Base-by-base conservation (phyloP, 257 asterid genomes). In the Paraleonurus japonicus region DNA sequence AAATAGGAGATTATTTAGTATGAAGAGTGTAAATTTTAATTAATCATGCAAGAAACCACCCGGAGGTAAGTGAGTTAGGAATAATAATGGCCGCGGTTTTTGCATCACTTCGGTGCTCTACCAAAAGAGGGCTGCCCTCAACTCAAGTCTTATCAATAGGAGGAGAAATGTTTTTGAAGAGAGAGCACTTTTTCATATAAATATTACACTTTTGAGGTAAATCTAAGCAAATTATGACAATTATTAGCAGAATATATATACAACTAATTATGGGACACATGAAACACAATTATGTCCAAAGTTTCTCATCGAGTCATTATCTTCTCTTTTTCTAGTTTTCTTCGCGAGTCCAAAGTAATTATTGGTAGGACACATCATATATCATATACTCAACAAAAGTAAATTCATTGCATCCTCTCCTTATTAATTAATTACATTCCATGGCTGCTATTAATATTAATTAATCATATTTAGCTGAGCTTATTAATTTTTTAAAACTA, bases 231-330 rank as follows among this genome's bases (percentile, higher is more conserved):
- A 63, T 47, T 9, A 67, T 47, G 69, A 48, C 69, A 66, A 67
- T 69, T 69, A 76, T 76, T 69, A 63, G 66, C 27, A n/a, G 58
- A 54, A 63, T 54, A 60, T 19, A 41, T 59, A 7, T 3, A 5
- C 0, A 10, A 51, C 0, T 20, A 22, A 28, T 20, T 23, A 51
- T 24, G 1, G 33, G 54, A 64, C 9, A 73, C 53, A 24, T 75
- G 27, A 27, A 70, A 65, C 81, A 64, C 39, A 71, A 77, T 71
- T 64, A 76, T 77, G 47, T 48, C n/a, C 8, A 24, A 11, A 76
- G 76, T 39, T 65, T 45, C 73, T 71, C 53, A 71, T 71, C 75
- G 43, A 73, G 75, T 77, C 81, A 37, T 66, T 60, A 67, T 72
- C 75, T 67, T 60, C 69, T 3, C 45, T 23, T 55, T 55, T 50